A percentile compares a stretch with the other conserved stretches of the same genome.
Evolutionary conservation across 2,329 filamentous ascomycete species (phyloP).

Genomic region (Zymoseptoria brevis): DNA sequence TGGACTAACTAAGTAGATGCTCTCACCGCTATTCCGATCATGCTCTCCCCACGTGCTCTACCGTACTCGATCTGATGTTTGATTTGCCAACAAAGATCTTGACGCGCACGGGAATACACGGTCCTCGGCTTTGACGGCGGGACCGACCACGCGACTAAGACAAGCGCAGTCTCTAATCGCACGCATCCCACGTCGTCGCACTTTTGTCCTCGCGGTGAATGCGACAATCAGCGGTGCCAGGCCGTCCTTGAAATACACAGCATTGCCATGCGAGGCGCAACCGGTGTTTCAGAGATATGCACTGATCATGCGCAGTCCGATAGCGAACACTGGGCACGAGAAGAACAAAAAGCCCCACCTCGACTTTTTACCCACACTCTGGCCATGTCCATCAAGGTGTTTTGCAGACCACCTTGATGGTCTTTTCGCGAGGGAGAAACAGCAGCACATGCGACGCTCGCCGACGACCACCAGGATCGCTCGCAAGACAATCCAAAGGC

Average conservation of each 20-base stretch:
- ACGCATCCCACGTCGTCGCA: background rate
- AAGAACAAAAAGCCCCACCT: slow-evolving; percentile 1
- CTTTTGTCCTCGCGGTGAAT: background rate
- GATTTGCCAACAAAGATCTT: too few relatives aligned
- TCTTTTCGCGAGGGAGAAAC: slow-evolving; percentile 1
- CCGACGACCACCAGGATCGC: background rate
- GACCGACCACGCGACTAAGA: background rate
- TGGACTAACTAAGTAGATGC: too few relatives aligned
- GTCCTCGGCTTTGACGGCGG: background rate
- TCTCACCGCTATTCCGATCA: too few relatives aligned
- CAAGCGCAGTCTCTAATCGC: background rate
- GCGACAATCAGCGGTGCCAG: background rate
- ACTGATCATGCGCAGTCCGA: background rate
- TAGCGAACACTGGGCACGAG: background rate
- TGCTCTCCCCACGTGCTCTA: too few relatives aligned
- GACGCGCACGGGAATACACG: background rate
- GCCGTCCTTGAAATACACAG: background rate
- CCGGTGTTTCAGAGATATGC: background rate
- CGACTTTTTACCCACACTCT: background rate
- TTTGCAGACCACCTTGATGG: slow-evolving; percentile 8
- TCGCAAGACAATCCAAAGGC: background rate
- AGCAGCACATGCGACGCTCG: background rate
- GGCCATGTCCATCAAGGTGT: slow-evolving; percentile 14
- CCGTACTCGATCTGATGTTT: too few relatives aligned
- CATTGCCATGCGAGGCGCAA: background rate